A percentile compares a stretch with the other conserved stretches of the same genome.
These are phyloP conservation scores for Yamagishiella unicocca DNA, from an alignment of 139 green algal genomes.

Conservation along the genomic window DNA sequence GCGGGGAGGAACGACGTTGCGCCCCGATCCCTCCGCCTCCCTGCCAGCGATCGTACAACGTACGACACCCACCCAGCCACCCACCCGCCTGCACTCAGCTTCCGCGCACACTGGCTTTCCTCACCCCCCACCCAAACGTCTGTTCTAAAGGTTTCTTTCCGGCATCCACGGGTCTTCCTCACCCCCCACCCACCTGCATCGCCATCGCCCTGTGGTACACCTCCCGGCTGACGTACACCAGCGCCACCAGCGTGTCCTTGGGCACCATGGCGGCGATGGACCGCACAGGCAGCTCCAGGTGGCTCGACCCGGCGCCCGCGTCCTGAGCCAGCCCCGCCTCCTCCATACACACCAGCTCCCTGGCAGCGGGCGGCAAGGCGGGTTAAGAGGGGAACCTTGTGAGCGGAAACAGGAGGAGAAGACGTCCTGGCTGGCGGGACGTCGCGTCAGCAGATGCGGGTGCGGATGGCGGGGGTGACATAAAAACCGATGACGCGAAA, in stretches of 20 bases:
- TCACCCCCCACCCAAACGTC: too few relatives aligned
- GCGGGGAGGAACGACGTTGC: neutral
- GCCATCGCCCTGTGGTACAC: slow-evolving; percentile 53
- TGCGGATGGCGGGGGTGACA: too few relatives aligned
- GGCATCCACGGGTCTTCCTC: too few relatives aligned
- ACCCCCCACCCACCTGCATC: slow-evolving; percentile 43
- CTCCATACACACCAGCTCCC: slow-evolving; percentile 18
- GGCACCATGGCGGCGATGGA: slow-evolving; percentile 26
- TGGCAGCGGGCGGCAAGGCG: neutral
- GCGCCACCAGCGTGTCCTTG: slow-evolving; percentile 29
- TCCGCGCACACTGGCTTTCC: too few relatives aligned
- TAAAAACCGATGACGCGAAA: too few relatives aligned
- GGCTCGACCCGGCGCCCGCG: neutral
- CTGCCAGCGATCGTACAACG: neutral
- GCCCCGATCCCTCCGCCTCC: neutral
- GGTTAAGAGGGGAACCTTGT: too few relatives aligned
- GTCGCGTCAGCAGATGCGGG: too few relatives aligned
- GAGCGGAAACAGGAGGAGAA: too few relatives aligned
- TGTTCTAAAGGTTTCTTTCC: too few relatives aligned
- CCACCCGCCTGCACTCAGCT: neutral
- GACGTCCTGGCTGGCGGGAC: too few relatives aligned
- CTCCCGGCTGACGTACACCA: slow-evolving; percentile 45
- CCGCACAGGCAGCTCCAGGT: neutral
- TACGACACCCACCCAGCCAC: neutral
- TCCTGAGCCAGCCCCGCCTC: slow-evolving; percentile 23